Base-by-base conservation (phyloP, 2,329 filamentous ascomycete species). In the Colletotrichum lupini region DNA sequence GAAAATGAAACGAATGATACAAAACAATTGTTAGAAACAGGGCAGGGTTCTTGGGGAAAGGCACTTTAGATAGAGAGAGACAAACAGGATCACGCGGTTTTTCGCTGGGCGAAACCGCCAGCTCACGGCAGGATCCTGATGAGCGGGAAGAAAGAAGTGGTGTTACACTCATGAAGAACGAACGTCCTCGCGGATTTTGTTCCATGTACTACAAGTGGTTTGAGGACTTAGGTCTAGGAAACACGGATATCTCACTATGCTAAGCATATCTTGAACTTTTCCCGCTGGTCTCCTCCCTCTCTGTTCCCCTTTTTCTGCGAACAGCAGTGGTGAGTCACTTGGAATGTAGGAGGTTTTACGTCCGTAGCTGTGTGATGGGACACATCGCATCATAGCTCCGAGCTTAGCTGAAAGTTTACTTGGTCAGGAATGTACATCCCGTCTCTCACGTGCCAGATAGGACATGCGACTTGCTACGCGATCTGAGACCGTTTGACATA, bases 21-120 rank as follows among this genome's bases (percentile, higher is more conserved):
- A 53, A 22, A 7, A 53, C 30, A 49, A 49, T 9, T 35, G 12
- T 64, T 64, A 65, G 52, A 65, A n/a, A 30, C 24, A 35, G 37
- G 24, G 22, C 22, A 26, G 8, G 6, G 16, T 32, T 65, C 56
- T 55, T 14, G 5, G 2, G 52, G 26, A 6, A 24, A 14, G 22
- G 14, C n/a, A 55, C 52, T 16, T 28, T n/a, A n/a, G 42, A 49
- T 49, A 49, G 42, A 49, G 42, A 53, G 61, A 53, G 61, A 64
- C 19, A 37, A 49, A 30, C 16, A 64, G n/a, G 7, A 37, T n/a
- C 28, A 64, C 19, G 46, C 19, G 58, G 14, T 30, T 35, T 46
- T 35, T 63, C 59, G 69, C 69, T 72, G 69, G 66, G 26, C 66
- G 69, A 72, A 30, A 30, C 6, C 14, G 8, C 42, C 26, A 30